These are phyloP conservation scores for Lipomyces japonicus DNA, from an alignment of 805 yeast genomes.

Conservation along the genomic window DNA sequence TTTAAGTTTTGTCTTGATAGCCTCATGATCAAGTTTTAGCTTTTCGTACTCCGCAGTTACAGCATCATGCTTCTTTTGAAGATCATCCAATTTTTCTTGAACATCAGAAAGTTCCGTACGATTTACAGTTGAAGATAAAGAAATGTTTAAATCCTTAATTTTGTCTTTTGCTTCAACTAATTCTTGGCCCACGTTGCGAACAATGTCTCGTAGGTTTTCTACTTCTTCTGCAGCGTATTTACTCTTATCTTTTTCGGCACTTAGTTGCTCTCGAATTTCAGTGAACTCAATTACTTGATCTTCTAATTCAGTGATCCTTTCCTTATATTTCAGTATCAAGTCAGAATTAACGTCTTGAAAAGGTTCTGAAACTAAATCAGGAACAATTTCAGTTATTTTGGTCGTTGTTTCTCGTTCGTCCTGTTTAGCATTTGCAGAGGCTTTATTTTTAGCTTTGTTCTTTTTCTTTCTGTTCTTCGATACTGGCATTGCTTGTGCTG, in stretches of 20 bases:
- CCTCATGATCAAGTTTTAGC: conserved; percentile 26
- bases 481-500: not conserved
- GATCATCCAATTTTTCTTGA: conserved; percentile 17
- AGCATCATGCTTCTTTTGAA: conserved; percentile 19
- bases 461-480: conserved; percentile 36
- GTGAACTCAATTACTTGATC: conserved; percentile 11
- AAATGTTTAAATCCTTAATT: conserved; percentile 10
- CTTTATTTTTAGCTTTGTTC: conserved; percentile 28
- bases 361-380: conserved; percentile 13
- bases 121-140: conserved; percentile 5
- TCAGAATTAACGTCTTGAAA: conserved; percentile 1
- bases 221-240: conserved; percentile 50
- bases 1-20: not conserved
- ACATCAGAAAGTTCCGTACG: conserved; percentile 15
- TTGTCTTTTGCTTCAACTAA: conserved; percentile 63
- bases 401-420: conserved; percentile 3
- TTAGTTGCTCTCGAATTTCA: conserved; percentile 8
- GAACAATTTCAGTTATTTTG: conserved; percentile 7
- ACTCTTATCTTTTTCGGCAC: conserved; percentile 11
- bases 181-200: conserved; percentile 73
- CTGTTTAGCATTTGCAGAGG: not conserved
- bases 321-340: conserved; percentile 23
- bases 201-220: conserved; percentile 68
- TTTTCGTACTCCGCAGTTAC: conserved; percentile 16
- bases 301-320: conserved; percentile 15